Percentiles rank a stretch among this genome's conserved stretches.
These are phyloP conservation scores for Populus hybrid DNA, from an alignment of 441 rosid species.

Conservation along the genomic window DNA sequence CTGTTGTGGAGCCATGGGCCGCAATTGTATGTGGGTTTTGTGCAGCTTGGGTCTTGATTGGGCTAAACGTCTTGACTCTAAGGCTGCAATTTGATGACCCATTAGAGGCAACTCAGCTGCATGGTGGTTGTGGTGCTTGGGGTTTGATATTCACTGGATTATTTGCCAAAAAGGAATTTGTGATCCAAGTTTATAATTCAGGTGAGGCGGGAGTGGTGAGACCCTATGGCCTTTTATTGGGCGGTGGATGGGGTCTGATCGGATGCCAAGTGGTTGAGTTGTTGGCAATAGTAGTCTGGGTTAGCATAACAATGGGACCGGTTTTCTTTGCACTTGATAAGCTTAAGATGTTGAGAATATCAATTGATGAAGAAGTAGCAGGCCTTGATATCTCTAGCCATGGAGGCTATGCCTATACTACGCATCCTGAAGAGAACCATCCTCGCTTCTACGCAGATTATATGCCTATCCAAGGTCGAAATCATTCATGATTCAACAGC, in stretches of 20 bases:
- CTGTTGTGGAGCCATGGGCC: constrained; percentile 84
- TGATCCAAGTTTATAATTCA: constrained; percentile 52
- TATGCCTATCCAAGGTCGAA: constrained; percentile 29
- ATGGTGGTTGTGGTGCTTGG: constrained; percentile 93
- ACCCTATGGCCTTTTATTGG: constrained; percentile 66
- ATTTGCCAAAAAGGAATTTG: constrained; percentile 68
- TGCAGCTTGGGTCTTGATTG: constrained; percentile 59
- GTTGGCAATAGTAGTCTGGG: constrained; percentile 55
- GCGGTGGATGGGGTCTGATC: constrained; percentile 72
- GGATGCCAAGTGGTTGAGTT: constrained; percentile 58
- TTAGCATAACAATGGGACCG: constrained; percentile 68
- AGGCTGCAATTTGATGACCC: constrained; percentile 69
- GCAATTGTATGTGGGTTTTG: constrained; percentile 66
- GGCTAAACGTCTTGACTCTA: constrained; percentile 50
- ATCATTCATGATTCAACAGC: constrained; percentile 1
- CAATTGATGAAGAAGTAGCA: constrained; percentile 48
- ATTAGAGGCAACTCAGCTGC: constrained; percentile 69
- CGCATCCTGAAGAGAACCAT: constrained; percentile 35
- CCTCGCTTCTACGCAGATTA: constrained; percentile 37
- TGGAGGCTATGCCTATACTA: constrained; percentile 52
- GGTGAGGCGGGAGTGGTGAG: constrained; percentile 33
- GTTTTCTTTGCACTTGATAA: constrained; percentile 56
- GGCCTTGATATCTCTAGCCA: constrained; percentile 63
- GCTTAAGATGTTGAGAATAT: constrained; percentile 48
- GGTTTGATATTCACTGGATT: constrained; percentile 71